phyloP scores from a whole-genome alignment of 345 rosid species.

The Melaleuca quinquenervia region DNA sequence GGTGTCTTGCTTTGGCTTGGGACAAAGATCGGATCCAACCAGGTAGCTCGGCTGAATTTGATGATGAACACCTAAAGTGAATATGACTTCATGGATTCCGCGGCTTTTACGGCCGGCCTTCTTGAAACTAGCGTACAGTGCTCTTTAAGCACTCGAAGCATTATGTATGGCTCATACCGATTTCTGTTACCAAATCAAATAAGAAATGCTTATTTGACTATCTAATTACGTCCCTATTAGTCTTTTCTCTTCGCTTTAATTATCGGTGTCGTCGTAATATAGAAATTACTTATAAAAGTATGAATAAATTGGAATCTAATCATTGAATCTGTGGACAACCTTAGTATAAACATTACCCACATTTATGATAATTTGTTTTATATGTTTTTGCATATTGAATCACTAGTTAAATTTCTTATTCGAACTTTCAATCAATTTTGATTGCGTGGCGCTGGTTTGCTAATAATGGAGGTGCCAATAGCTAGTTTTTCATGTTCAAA shows the following conservation, averaged over 20 bases:
- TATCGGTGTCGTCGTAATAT: background rate
- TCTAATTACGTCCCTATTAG: background rate
- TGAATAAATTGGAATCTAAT: background rate
- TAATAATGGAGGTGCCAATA: background rate
- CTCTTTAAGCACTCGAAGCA: background rate
- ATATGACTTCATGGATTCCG: background rate
- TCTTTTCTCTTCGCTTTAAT: background rate
- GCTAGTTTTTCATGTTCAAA: background rate
- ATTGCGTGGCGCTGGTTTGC: background rate
- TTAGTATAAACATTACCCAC: background rate
- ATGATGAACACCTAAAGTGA: background rate
- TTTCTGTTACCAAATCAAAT: background rate
- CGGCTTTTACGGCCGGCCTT: background rate
- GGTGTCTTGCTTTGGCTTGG: background rate
- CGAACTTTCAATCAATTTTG: background rate
- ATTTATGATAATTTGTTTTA: background rate
- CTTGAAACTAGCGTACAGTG: too few relatives aligned
- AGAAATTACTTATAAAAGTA: background rate
- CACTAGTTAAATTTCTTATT: background rate
- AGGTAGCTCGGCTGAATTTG: background rate
- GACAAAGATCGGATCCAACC: background rate
- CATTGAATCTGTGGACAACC: background rate
- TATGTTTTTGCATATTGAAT: background rate
- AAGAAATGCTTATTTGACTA: too few relatives aligned
- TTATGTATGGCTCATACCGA: background rate